phyloP scores from a whole-genome alignment of 768 basidiomycete species.

The Mycena latifolia region DNA sequence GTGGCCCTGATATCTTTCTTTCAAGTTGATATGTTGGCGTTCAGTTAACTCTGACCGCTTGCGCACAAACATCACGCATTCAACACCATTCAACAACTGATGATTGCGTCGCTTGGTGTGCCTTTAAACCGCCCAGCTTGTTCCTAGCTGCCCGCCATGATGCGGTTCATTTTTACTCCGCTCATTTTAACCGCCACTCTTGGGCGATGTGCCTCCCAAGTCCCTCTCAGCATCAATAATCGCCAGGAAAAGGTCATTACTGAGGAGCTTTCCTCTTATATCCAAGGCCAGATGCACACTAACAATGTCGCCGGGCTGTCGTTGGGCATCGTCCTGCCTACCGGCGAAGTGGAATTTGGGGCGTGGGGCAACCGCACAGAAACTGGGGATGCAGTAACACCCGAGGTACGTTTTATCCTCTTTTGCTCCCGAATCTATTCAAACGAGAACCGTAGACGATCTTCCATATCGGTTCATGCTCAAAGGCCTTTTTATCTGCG shows the following conservation, averaged over 20 bases:
- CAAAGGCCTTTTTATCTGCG: conserved; percentile 54
- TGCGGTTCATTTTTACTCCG: neutral
- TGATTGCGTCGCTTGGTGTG: too few species aligned
- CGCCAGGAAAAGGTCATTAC: conserved; percentile 8
- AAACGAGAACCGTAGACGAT: neutral
- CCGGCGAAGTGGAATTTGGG: conserved; percentile 44
- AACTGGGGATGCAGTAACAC: conserved; percentile 44
- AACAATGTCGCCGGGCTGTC: conserved; percentile 46
- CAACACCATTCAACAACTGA: too few species aligned
- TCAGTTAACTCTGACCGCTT: too few species aligned
- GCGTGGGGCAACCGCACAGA: conserved; percentile 53
- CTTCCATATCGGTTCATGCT: conserved; percentile 43
- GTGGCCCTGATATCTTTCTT: too few species aligned
- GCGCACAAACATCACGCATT: too few species aligned
- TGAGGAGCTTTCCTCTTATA: conserved; percentile 11
- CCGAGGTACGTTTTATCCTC: conserved; percentile 44
- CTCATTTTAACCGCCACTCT: conserved; percentile 5
- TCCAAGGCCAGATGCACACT: conserved; percentile 1
- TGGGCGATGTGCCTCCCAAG: conserved; percentile 11
- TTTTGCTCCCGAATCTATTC: neutral
- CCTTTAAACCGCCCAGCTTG: too few species aligned
- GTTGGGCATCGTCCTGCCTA: conserved; percentile 40
- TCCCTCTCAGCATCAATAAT: conserved; percentile 7
- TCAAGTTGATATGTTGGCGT: too few species aligned
- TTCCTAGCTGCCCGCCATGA: neutral